Conservation (phyloP, 139 green algal genomes). For the Gonium pectorale region DNA sequence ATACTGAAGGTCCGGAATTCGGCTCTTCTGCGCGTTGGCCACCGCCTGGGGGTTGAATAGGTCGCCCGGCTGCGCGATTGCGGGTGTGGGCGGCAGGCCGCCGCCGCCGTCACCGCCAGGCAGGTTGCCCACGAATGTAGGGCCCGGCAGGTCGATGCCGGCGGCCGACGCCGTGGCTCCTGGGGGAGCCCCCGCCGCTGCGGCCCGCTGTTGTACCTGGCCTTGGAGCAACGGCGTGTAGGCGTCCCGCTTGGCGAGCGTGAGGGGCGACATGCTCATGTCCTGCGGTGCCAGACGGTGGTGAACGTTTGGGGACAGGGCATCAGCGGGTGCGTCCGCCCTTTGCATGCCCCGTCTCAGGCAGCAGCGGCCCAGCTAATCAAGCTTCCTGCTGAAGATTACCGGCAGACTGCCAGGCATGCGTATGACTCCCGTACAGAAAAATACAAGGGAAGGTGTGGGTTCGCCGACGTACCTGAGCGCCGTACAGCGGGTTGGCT, state of each 20-base stretch:
- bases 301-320: too few species aligned
- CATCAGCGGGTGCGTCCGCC: too few species aligned
- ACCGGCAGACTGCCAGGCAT: too few species aligned
- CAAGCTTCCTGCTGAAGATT: too few species aligned
- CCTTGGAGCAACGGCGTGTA: conserved; percentile 51
- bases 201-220: conserved; percentile 22
- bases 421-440: too few species aligned
- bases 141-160: too few species aligned
- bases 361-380: too few species aligned
- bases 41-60: conserved; percentile 37
- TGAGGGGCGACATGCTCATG: conserved; percentile 9
- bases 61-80: conserved; percentile 33
- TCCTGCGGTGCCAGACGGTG: too few species aligned
- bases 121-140: too few species aligned
- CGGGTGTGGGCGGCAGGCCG: not conserved
- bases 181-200: not conserved
- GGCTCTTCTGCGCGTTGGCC: not conserved
- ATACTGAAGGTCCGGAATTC: conserved; percentile 6
- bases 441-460: too few species aligned
- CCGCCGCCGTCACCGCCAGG: too few species aligned
- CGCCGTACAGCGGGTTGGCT: conserved; percentile 7
- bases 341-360: too few species aligned
- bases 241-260: not conserved
- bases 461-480: not conserved
- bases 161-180: not conserved